Conservation (phyloP, 164 flowering plant species). For the Paratinospora sagittata region DNA sequence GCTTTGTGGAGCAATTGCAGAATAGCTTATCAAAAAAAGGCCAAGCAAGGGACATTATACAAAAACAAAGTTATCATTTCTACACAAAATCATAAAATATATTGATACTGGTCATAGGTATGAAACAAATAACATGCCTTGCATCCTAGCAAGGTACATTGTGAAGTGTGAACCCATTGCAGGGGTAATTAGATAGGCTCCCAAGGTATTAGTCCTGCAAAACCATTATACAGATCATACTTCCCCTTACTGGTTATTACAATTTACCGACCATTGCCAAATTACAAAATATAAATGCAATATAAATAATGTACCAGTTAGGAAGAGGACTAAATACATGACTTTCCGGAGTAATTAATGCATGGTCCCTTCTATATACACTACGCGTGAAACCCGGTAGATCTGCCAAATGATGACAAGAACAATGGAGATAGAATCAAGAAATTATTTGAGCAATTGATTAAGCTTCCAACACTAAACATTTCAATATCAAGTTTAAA, state of each 20-base stretch:
- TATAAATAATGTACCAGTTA: slow-evolving; percentile 49
- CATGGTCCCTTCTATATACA: slow-evolving; percentile 81
- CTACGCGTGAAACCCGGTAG: slow-evolving; percentile 97
- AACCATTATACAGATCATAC: slow-evolving; percentile 11
- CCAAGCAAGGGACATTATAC: background rate
- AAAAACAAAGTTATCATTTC: no score
- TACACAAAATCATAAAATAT: no score
- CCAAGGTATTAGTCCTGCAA: slow-evolving; percentile 73
- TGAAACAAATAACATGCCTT: slow-evolving; percentile 41
- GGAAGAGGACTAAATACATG: slow-evolving; percentile 92
- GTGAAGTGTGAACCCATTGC: slow-evolving; percentile 90
- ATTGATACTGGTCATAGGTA: background rate
- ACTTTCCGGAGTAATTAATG: slow-evolving; percentile 90
- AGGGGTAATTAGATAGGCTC: slow-evolving; percentile 87
- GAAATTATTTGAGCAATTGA: background rate
- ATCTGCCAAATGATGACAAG: slow-evolving; percentile 36
- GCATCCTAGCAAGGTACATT: slow-evolving; percentile 92
- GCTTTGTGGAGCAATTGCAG: background rate
- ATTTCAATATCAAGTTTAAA: background rate
- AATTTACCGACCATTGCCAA: background rate
- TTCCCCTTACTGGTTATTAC: background rate
- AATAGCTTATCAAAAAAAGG: background rate
- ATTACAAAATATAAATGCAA: background rate
- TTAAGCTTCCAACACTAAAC: background rate
- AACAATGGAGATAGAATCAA: background rate